Evolutionary conservation across 345 rosid genomes (phyloP), one percentile per base, ranked within the genome.

Genomic region (Durio zibethinus): DNA sequence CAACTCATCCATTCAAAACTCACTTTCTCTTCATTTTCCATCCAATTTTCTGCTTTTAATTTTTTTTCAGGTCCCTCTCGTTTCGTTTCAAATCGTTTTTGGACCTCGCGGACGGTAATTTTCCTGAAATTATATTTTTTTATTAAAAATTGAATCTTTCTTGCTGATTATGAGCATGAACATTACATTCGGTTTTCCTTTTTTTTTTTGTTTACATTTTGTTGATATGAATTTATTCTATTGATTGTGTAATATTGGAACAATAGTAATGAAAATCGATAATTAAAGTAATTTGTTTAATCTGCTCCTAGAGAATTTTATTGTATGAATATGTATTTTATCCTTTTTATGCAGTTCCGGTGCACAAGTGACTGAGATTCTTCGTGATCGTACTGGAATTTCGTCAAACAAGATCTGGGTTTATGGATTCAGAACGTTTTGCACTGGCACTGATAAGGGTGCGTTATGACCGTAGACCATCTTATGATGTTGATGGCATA

Each of bases 351-450:
- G 75, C 90, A 90, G 97, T 86, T 76, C 80, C 63, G 63, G 81
- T 82, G 81, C 84, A 72, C 89, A 33, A 85, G 81, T 33, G 27
- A 84, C 83, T 77, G 77, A 76, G 70, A 83, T 84, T 85, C 60
- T 79, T 71, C 78, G 76, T 80, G 79, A 59, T 84, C 81, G 38
- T 79, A 80, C 82, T 78, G 83, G 86, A 56, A 59, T 85, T 69
- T 82, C 92, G 11, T 80, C 86, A 29, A 77, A 73, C 92, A 89
- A 82, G 86, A 88, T 86, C 78, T 77, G 84, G 57, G 60, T 77
- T 69, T 82, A 83, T 87, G 90, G 90, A 84, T 87, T 83, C 89
- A 85, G 90, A 85, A 84, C 90, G n/a, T 91, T 83, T 83, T 93
- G 92, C 86, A 84, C 90, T 76, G 67, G 91, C 85, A 87, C 89